Percentiles rank a stretch among this genome's conserved stretches.
phyloP scores from a whole-genome alignment of 2,329 filamentous ascomycete species.

The Fusarium caatingaense region DNA sequence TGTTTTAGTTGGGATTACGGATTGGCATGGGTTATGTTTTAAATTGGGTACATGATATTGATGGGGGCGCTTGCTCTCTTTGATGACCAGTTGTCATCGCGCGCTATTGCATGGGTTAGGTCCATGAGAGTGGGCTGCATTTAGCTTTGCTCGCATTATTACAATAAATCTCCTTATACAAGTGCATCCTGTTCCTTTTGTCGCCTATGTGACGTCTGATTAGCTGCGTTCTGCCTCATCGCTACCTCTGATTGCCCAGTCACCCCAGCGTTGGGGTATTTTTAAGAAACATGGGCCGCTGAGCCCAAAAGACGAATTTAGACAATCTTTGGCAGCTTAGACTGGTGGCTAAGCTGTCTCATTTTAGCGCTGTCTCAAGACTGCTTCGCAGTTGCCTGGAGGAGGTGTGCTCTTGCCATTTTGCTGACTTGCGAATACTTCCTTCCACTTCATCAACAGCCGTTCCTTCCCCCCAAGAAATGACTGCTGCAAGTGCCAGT shows the following conservation, averaged over 20 bases:
- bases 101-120: conserved; percentile 29
- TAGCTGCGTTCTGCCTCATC: rapidly evolving
- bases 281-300: background rate
- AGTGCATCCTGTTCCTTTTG: background rate
- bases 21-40: conserved; percentile 38
- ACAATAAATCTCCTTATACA: conserved; percentile 39
- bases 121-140: conserved; percentile 17
- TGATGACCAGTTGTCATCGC: conserved; percentile 34
- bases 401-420: background rate
- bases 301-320: no score
- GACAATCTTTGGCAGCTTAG: background rate
- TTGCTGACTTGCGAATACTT: conserved; percentile 5
- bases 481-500: background rate
- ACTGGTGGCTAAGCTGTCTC: background rate
- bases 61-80: conserved; percentile 32
- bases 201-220: background rate
- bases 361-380: background rate
- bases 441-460: conserved; percentile 4
- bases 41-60: conserved; percentile 47
- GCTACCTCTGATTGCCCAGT: background rate
- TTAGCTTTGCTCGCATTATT: conserved; percentile 26
- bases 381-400: no score
- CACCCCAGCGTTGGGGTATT: no score
- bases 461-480: background rate
- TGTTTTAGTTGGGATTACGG: conserved; percentile 41